Evolutionary conservation across 139 green algal species (phyloP), one percentile per base, ranked within the genome.

Genomic region (Chlamydomonas incerta): DNA sequence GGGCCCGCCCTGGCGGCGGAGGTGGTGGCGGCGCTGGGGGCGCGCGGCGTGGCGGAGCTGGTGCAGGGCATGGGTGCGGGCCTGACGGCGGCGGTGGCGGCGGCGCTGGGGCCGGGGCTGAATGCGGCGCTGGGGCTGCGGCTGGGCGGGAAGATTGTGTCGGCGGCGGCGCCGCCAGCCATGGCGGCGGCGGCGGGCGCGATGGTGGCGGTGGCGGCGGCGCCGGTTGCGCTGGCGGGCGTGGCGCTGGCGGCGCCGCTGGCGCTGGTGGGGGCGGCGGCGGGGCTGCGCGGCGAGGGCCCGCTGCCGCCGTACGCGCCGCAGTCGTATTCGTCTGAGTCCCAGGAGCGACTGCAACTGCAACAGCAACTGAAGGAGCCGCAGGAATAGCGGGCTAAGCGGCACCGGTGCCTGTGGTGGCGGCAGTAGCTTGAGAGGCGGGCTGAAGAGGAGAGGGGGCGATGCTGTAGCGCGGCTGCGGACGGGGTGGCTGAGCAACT

Each of bases 31-130:
- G 33, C 34, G 58, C 58, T 82, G 58, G 74, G 74, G 31, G 23
- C 74, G 14, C 26, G 14, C 29, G 77, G 5, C 63, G 37, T 84
- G 41, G 66, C 52, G 21, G 55, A 68, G n/a, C n/a, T 90, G 33
- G 74, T 90, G 57, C 37, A n/a, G 18, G 73, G 41, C 0, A 82
- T 90, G 74, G 87, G 87, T 9, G 31, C 80, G 60, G 81, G 77
- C 0, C 77, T 82, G 68, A 79, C 75, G 57, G 81, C 87, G 13
- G 57, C 14, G 26, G 63, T 90, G 74, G 87, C 77, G 41, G 70
- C 62, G 2, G 57, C 76, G 34, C 11, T 90, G 24, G 87, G 87
- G 26, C 55, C 81, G 20, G 31, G 9, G 13, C 21, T 37, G 24
- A 82, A 85, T 75, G 73, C 76, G 81, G 41, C 26, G 35, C 68